phyloP scores from a whole-genome alignment of 2,329 filamentous ascomycete species.

The Talaromyces sp. region DNA sequence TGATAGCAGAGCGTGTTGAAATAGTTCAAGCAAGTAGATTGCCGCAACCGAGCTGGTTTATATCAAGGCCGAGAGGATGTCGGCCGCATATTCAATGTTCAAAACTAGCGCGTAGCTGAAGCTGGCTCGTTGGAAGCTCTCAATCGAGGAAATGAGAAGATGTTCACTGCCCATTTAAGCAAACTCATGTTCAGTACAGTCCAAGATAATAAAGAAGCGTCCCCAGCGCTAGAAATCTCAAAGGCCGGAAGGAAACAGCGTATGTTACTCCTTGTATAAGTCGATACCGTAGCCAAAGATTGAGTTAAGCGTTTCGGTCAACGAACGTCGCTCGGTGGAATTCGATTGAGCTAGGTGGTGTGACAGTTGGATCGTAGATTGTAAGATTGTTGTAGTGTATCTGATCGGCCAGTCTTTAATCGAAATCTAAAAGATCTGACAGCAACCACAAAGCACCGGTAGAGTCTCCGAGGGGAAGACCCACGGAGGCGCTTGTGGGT shows the following conservation, averaged over 20 bases:
- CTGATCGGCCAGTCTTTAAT: background rate
- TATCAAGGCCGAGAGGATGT: slow-evolving; percentile 1
- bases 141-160: background rate
- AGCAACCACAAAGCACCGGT: background rate
- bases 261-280: background rate
- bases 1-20: slow-evolving; percentile 20
- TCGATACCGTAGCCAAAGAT: background rate
- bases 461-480: background rate
- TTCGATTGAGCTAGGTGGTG: background rate
- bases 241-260: background rate
- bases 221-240: background rate
- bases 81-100: slow-evolving; percentile 3
- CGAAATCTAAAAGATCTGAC: background rate
- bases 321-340: background rate
- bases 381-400: background rate
- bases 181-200: slow-evolving; percentile 3
- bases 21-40: background rate
- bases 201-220: background rate
- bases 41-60: slow-evolving; percentile 2
- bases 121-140: background rate
- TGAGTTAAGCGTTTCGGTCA: background rate
- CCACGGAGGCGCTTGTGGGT: slow-evolving; percentile 3
- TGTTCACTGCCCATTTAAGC: background rate
- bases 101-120: background rate
- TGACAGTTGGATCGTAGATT: background rate